Percentiles rank a stretch among this genome's conserved stretches.
Conservation (phyloP, 2,329 filamentous ascomycete genomes). For the Colletotrichum graminicola region DNA sequence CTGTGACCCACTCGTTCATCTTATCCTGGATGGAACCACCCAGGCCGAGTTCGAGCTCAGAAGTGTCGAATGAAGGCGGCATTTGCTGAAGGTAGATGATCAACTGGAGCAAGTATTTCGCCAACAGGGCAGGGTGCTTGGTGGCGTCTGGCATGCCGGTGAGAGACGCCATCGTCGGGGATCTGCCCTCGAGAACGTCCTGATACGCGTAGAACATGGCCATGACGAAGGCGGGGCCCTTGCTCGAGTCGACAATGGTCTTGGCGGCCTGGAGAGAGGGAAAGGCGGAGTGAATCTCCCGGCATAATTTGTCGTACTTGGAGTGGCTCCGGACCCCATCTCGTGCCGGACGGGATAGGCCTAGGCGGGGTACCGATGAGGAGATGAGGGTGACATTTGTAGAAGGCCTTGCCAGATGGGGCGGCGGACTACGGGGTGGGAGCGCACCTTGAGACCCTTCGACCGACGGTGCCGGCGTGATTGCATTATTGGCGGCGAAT, state of each 20-base stretch:
- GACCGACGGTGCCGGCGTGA: constrained; percentile 46
- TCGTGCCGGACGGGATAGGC: not conserved
- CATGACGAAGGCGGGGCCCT: constrained; percentile 47
- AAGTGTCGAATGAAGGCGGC: constrained; percentile 49
- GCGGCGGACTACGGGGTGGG: constrained; percentile 49
- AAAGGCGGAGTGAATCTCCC: constrained; percentile 18
- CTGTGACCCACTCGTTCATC: constrained; percentile 51
- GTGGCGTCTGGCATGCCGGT: constrained; percentile 49
- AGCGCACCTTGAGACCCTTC: constrained; percentile 52
- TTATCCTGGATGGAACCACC: constrained; percentile 44
- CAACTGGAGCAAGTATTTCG: constrained; percentile 61
- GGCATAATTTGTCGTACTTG: constrained; percentile 41
- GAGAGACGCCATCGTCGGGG: constrained; percentile 45
- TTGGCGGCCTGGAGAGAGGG: constrained; percentile 21
- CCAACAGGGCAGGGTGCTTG: constrained; percentile 62
- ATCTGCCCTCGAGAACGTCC: constrained; percentile 51
- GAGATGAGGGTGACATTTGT: constrained; percentile 43
- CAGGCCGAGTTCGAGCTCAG: constrained; percentile 47
- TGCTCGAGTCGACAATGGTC: constrained; percentile 41
- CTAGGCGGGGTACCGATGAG: not conserved
- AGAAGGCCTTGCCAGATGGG: constrained; percentile 25
- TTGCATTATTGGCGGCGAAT: constrained; percentile 8
- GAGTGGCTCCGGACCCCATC: not conserved
- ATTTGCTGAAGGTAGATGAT: constrained; percentile 61
- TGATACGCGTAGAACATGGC: constrained; percentile 47